Evolutionary conservation across 2,329 filamentous ascomycete species (phyloP).

Genomic region (Aspergillus neoniger): DNA sequence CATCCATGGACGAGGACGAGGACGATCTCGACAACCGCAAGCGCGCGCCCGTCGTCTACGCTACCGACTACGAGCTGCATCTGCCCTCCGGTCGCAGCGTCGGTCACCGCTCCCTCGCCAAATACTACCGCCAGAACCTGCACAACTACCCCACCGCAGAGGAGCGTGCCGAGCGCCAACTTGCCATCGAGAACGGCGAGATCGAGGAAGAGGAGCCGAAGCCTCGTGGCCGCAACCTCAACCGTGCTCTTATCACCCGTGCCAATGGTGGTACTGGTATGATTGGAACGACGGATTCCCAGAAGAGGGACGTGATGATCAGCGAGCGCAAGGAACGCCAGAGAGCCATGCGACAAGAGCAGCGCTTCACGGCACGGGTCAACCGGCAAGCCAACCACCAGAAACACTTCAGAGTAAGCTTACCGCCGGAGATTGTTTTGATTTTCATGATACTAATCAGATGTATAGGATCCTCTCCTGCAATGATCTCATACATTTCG

Average conservation of each 20-base stretch:
- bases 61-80: conserved; percentile 92
- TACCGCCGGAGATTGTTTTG: not conserved
- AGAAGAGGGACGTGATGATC: conserved; percentile 68
- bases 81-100: conserved; percentile 86
- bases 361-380: conserved; percentile 67
- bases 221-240: conserved; percentile 39
- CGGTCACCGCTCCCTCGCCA: conserved; percentile 82
- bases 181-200: conserved; percentile 57
- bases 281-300: conserved; percentile 72
- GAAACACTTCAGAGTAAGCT: conserved; percentile 67
- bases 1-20: conserved; percentile 82
- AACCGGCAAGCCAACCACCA: conserved; percentile 77
- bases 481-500: conserved; percentile 42
- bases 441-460: conserved; percentile 22
- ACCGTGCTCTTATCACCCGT: conserved; percentile 63
- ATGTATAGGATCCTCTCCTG: conserved; percentile 52
- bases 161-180: conserved; percentile 68
- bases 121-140: conserved; percentile 91
- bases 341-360: conserved; percentile 62
- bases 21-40: conserved; percentile 79
- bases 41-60: conserved; percentile 75
- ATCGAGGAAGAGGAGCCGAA: conserved; percentile 52
- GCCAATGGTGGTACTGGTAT: conserved; percentile 75
- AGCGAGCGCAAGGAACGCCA: conserved; percentile 70
- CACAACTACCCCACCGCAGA: conserved; percentile 77